Base-by-base conservation (phyloP, 805 yeast genomes). In the Hanseniaspora lachancei region DNA sequence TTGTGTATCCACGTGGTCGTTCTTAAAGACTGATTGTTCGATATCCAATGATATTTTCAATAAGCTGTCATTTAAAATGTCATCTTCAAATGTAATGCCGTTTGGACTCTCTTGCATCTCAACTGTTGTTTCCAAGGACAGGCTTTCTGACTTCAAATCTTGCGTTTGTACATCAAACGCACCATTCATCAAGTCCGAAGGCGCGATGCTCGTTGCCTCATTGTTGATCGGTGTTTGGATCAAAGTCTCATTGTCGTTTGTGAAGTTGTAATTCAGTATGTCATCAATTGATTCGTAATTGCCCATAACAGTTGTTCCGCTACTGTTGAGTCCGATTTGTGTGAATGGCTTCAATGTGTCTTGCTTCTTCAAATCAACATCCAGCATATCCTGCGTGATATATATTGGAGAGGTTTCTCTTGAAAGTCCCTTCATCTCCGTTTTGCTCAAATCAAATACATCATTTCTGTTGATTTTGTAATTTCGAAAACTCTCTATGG, bases 401-500 rank as follows among this genome's bases (percentile, higher is more conserved):
- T 38, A 29, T 8, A 53, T 53, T 6, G 56, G 56, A 1, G 56
- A 53, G 16, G 56, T 53, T 27, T 23, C 50, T 46, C 46, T 43
- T 5, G 56, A 53, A 36, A 44, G 24, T 18, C 44, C 24, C 20
- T 6, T 43, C n/a, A 43, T 23, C 5, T 43, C 47, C 10, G 15
- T 29, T 29, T 5, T 16, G 36, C 23, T 44, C 16, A 32, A 20
- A n/a, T 46, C 49, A 32, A 46, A 32, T 6, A 34, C 13, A 9
- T 34, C 39, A 18, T 15, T n/a, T 20, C 32, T 46, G 40, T 46
- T 46, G 32, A 32, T 12, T 2, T 5, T 10, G 21, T 27, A n/a
- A 6, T 16, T 27, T 4, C 21, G 13, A 15, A 32, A 12, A 12
- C 35, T 39, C 21, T 46, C 49, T 32, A 23, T 6, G 20, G 27